Base-by-base conservation (phyloP, 2,329 filamentous ascomycete genomes). In the Lojkania enalia region DNA sequence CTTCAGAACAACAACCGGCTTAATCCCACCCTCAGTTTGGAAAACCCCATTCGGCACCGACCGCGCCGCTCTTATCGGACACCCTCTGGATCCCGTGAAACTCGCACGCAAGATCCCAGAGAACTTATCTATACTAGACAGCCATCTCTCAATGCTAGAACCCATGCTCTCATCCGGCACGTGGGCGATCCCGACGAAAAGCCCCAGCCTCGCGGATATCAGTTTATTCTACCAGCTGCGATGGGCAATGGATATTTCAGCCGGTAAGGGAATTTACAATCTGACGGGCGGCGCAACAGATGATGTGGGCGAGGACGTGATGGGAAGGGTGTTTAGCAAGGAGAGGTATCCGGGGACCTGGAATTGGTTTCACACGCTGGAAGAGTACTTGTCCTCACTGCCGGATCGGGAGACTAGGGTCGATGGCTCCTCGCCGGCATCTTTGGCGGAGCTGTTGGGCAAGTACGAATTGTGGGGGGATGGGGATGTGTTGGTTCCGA, bases 11-110 rank as follows among this genome's bases (percentile, higher is more conserved):
- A 71, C 69, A 14, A 71, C 67, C 3, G 71, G 71, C 3, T 54
- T 74, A 1, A 73, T 74, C 36, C 71, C 71, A 1, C 54, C 64
- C 0, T 57, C 56, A 5, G 70, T 73, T 5, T 73, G 71, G 71
- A 48, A 63, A 4, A 66, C 63, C n/a, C 44, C 47, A 2, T 73
- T 74, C 47, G 71, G 71, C 7, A 49, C 51, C 30, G 71, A 74
- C 46, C 57, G 71, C 44, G 59, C 58, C 0, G 61, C 64, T 29
- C 50, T 73, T 7, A 73, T 74, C 16, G 71, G 71, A 1, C 71
- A 73, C 39, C 51, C 52, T 0, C 61, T 73, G 1, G 60, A 69
- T 39, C 48, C 71, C 1, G 55, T 60, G 1, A 73, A 73, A 44
- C 54, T 73, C 6, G 70, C 57, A 30, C 58, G 55, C n/a, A 74